Evolutionary conservation across 306 rosid genomes (phyloP), one percentile per base, ranked within the genome.

Genomic region (Notholithocarpus densiflorus): DNA sequence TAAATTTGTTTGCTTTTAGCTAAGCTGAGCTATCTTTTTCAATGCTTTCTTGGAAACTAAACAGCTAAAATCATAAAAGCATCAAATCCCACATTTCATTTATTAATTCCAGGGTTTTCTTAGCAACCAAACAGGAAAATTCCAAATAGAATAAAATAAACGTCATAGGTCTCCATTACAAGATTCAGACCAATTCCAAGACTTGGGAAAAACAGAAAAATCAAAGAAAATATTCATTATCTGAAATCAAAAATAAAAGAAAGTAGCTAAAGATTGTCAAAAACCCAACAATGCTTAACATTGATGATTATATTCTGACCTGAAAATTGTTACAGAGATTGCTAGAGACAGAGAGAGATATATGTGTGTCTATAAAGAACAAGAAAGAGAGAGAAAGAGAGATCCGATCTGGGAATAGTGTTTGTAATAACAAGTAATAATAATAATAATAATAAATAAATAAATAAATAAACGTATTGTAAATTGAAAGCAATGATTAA

Each of bases 401-500:
- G 86, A 86, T 88, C 88, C 32, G 75, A 75, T 70, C 82, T 79
- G 79, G 54, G 60, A 26, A 68, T 11, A 17, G 73, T 65, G 54
- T 51, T 40, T 34, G 45, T 37, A 37, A 37, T 37, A 37, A 7
- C 11, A 37, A 7, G 11, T 37, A 37, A 37, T 37, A 37, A 37
- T 37, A 37, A 37, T 37, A 34, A 34, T 34, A 34, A 32, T 31
- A 32, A 31, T 4, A 29, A 29, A 3, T n/a, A n/a, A n/a, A n/a
- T n/a, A n/a, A 32, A 32, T 34, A 37, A 37, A 37, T 37, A 37
- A 37, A 37, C 34, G 57, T 56, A 51, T 75, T 9, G 12, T 45
- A 34, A 65, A 3, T 56, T 31, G 68, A 74, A 8, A 29, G 48
- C 23, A 4, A 5, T 45, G 13, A 37, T 37, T 37, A 7, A 34